Evolutionary conservation across 805 yeast genomes (phyloP).

Genomic region (Candida coquimbonensis): DNA sequence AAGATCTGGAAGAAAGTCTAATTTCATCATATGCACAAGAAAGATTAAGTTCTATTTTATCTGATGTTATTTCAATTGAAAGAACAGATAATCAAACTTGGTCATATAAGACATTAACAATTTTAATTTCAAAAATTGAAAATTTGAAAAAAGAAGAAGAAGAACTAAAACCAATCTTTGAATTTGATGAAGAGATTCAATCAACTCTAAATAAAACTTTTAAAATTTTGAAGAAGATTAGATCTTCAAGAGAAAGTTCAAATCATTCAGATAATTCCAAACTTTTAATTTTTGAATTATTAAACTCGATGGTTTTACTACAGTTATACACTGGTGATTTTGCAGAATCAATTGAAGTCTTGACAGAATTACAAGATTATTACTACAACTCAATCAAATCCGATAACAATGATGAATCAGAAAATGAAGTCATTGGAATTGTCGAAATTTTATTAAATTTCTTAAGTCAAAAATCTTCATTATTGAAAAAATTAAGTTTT

Average conservation of each 20-base stretch:
- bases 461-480: constrained; percentile 47
- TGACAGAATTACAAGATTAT: constrained; percentile 65
- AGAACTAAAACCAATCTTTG: constrained; percentile 23
- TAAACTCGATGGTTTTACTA: constrained; percentile 68
- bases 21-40: constrained; percentile 45
- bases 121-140: constrained; percentile 25
- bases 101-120: constrained; percentile 48
- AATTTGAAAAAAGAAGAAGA: constrained; percentile 9
- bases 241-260: constrained; percentile 27
- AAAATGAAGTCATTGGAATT: constrained; percentile 40
- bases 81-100: constrained; percentile 46
- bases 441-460: constrained; percentile 55
- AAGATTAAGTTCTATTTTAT: constrained; percentile 60
- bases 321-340: constrained; percentile 72
- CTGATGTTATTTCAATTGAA: constrained; percentile 43
- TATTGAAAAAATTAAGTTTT: constrained; percentile 51
- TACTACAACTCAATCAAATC: constrained; percentile 37
- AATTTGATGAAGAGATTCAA: constrained; percentile 54
- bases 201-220: constrained; percentile 42
- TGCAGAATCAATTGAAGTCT: constrained; percentile 60
- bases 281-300: constrained; percentile 61
- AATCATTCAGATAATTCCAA: constrained; percentile 26
- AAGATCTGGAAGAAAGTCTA: constrained; percentile 13
- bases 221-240: constrained; percentile 38
- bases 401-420: constrained; percentile 21